Evolutionary conservation across 2,329 filamentous ascomycete species (phyloP), one percentile per base, ranked within the genome.

Genomic region (Pyrenophora seminiperda): DNA sequence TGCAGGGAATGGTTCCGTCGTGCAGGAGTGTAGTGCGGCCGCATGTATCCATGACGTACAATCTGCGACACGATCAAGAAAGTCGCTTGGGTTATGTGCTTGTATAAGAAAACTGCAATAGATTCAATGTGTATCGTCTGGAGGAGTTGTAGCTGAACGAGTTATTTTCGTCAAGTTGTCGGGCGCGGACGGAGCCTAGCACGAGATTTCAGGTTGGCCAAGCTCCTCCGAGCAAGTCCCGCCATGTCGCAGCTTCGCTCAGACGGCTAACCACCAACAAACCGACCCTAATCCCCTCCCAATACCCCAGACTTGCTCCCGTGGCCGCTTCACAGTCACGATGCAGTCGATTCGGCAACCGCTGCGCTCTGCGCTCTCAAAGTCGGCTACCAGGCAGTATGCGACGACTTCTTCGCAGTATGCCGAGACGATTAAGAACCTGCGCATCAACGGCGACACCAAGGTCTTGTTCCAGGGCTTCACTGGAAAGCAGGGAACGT

Each of bases 381-480:
- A 83, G 78, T 77, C 83, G 81, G 80, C 85, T 77, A 82, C 87
- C 71, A 83, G 84, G 74, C 87, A 91, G 65, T 96, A 96, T 81
- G 87, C 88, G 73, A 87, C 88, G 43, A 77, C 82, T 61, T 81
- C 82, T 56, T 83, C 85, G 62, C 84, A 84, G 54, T 75, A 75
- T 47, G 62, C 70, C 46, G 65, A 71, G 56, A 75, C 73, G 18
- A 71, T 73, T 63, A 70, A 72, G 71, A 97, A 97, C 82, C 85
- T 97, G 71, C 89, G 91, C 78, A 92, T 97, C 81, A 96, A 91
- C 77, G 74, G 81, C 75, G 87, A 97, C 65, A 99, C 94, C 68
- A 95, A 94, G 81, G 91, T 99, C 64, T 81, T 97, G 70, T 97
- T 85, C 82, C 94, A 99, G 81, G 94, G 94, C 65, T 97, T 97